A percentile compares a stretch with the other conserved stretches of the same genome.
Evolutionary conservation across 2,329 filamentous ascomycete species (phyloP).

Genomic region (Cryphonectria carpinicola): DNA sequence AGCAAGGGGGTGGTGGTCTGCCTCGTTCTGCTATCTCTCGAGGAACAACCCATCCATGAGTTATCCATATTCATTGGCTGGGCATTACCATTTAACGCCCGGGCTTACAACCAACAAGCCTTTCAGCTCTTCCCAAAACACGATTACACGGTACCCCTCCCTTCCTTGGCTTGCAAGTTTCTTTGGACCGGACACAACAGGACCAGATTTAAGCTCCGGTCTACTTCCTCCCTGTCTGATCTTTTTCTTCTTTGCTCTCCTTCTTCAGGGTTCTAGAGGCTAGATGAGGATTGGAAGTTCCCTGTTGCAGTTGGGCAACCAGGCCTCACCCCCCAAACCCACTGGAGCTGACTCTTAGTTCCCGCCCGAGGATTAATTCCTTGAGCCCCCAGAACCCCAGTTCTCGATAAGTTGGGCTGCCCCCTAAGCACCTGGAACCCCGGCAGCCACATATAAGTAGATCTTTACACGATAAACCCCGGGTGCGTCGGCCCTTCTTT

Average conservation of each 20-base stretch:
- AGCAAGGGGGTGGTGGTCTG: not conserved
- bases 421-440: not conserved
- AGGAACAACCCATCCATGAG: not conserved
- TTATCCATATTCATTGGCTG: not conserved
- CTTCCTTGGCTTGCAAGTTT: not conserved
- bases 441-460: not conserved
- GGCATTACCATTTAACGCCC: not conserved
- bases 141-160: not conserved
- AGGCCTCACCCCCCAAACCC: not conserved
- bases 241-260: not conserved
- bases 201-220: not conserved
- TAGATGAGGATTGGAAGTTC: not conserved
- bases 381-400: no score
- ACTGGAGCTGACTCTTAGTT: not conserved
- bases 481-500: not conserved
- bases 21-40: not conserved
- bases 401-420: not conserved
- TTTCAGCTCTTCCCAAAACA: not conserved
- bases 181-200: not conserved
- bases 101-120: not conserved
- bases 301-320: not conserved
- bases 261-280: no score
- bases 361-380: no score
- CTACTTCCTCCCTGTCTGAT: not conserved
- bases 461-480: not conserved